phyloP scores from a whole-genome alignment of 2,329 filamentous ascomycete species.

The Achaetomium macrosporum region DNA sequence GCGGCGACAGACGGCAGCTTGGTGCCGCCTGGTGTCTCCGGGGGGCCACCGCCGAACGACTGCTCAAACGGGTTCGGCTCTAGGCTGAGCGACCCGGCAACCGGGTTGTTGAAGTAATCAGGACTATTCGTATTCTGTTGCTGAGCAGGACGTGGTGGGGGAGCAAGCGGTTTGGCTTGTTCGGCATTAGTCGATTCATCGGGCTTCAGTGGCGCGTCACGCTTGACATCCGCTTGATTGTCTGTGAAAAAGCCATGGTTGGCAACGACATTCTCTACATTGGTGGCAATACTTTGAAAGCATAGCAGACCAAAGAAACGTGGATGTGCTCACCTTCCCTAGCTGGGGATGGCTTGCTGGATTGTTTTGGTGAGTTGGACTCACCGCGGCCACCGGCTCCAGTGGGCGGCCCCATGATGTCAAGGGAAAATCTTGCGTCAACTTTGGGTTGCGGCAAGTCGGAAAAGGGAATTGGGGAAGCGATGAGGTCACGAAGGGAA shows the following conservation, averaged over 20 bases:
- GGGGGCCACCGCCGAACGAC: slow-evolving; percentile 66
- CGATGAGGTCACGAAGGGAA: slow-evolving; percentile 24
- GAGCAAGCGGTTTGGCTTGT: slow-evolving; percentile 59
- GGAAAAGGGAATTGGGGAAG: slow-evolving; percentile 11
- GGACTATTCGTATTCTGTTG: slow-evolving; percentile 43
- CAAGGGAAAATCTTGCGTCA: slow-evolving; percentile 31
- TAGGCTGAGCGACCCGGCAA: slow-evolving; percentile 54
- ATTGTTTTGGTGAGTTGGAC: slow-evolving; percentile 45
- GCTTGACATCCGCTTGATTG: slow-evolving; percentile 20
- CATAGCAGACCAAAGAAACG: slow-evolving; percentile 5
- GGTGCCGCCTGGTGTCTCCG: slow-evolving; percentile 75
- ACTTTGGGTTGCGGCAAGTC: slow-evolving; percentile 15
- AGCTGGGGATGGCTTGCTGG: slow-evolving; percentile 36
- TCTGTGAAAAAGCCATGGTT: slow-evolving; percentile 18
- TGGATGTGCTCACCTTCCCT: slow-evolving; percentile 37
- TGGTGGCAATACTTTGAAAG: slow-evolving; percentile 15
- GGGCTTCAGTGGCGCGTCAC: slow-evolving; percentile 43
- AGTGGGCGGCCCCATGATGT: slow-evolving; percentile 45
- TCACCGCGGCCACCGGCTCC: slow-evolving; percentile 36
- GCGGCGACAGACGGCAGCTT: slow-evolving; percentile 86
- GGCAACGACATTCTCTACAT: slow-evolving; percentile 13
- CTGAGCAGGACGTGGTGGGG: slow-evolving; percentile 60
- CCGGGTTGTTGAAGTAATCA: slow-evolving; percentile 61
- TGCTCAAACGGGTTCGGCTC: slow-evolving; percentile 98
- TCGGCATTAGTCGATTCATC: slow-evolving; percentile 52